Evolutionary conservation across 306 rosid species (phyloP), one percentile per base, ranked within the genome.

Genomic region (Cotoneaster glaucophyllus): DNA sequence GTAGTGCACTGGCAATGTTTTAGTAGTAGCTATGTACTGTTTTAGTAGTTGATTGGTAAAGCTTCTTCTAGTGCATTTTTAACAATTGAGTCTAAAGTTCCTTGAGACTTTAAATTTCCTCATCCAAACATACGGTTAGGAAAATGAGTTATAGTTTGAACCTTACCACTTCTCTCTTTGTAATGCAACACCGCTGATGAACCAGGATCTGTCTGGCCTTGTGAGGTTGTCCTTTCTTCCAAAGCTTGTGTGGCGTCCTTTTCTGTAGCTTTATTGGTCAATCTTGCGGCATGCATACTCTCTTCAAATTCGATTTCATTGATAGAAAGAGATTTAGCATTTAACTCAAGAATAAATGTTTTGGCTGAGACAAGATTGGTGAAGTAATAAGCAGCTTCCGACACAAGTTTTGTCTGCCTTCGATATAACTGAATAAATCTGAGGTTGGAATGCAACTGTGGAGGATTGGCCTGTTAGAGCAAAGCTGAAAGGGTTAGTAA

Each of bases 381-480:
- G 84, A 81, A 80, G 81, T 79, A 81, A 86, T 79, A 90, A 19
- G 88, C 83, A 15, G 84, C 80, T 80, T 79, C 85, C 21, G 93
- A 90, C 37, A 82, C 81, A 77, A 90, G 90, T 82, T 88, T 90
- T 75, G 80, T 81, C 79, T 90, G 93, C 85, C 90, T 82, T 77
- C 91, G 83, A 45, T 78, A 90, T 64, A 85, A 58, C 74, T 90
- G 91, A 72, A 85, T 86, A 56, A 83, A 90, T 70, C 66, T 86
- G 77, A 90, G 93, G 84, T 90, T 90, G 69, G 96, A 88, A 50
- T 90, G 93, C 87, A 90, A 77, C 62, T 79, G 90, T 69, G 91
- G 88, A 70, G 96, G 96, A 85, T 90, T 86, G 70, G 84, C 90
- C 90, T 86, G 89, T 64, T 73, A 74, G 67, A 26, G 67, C 15